Conservation (phyloP, 331 rosid species). For the Pyracantha coccinea region DNA sequence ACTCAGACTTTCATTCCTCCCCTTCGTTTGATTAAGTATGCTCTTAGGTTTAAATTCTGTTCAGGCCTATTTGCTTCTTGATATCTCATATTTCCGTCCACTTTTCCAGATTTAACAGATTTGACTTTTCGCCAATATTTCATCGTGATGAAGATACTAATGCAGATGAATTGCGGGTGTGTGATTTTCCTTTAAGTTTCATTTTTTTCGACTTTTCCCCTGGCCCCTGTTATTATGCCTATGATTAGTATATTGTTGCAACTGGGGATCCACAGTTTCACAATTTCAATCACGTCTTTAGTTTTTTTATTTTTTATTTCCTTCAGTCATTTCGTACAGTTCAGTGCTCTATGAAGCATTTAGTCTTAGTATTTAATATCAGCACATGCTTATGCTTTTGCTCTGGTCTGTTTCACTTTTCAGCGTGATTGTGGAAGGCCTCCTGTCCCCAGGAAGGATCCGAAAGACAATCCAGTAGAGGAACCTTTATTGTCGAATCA, state of each 20-base stretch:
- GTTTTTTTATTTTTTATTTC: not conserved
- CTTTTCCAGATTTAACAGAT: slow-evolving; percentile 76
- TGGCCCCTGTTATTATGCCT: not conserved
- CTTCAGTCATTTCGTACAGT: not conserved
- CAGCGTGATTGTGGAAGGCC: slow-evolving; percentile 93
- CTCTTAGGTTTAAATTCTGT: slow-evolving; percentile 10
- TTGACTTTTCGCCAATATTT: slow-evolving; percentile 85
- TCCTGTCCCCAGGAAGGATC: slow-evolving; percentile 86
- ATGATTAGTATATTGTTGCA: not conserved
- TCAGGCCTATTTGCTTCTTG: slow-evolving; percentile 1
- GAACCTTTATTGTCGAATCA: slow-evolving; percentile 82
- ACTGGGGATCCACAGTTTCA: not conserved
- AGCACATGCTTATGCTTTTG: slow-evolving; percentile 11
- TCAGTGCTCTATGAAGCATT: not conserved
- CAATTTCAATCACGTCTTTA: not conserved
- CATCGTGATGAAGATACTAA: slow-evolving; percentile 67
- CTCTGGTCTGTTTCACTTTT: slow-evolving; percentile 17
- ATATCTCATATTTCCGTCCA: slow-evolving; percentile 22
- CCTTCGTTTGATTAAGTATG: slow-evolving; percentile 5
- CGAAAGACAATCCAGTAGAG: slow-evolving; percentile 79
- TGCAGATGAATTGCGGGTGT: slow-evolving; percentile 80
- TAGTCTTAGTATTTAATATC: not conserved
- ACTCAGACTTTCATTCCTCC: not conserved
- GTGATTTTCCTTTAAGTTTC: slow-evolving; percentile 20
- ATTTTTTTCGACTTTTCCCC: not conserved